Conservation (phyloP, 2,329 filamentous ascomycete species). For the Aspergillus sp. region DNA sequence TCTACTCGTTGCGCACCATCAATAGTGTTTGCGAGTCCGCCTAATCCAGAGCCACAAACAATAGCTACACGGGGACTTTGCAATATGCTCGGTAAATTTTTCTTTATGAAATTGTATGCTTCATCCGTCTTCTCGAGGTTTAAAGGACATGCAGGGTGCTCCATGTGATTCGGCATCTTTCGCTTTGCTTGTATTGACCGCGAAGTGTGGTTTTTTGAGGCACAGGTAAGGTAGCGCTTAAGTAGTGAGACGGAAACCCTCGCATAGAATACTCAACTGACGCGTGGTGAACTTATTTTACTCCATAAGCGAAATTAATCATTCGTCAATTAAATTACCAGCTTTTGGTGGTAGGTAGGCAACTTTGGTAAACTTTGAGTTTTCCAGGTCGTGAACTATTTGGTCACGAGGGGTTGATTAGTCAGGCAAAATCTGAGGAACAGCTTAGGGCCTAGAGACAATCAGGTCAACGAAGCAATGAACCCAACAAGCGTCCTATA, state of each 20-base stretch:
- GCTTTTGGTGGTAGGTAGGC: background rate
- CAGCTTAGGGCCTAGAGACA: background rate
- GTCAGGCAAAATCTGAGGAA: background rate
- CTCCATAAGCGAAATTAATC: background rate
- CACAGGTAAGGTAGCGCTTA: background rate
- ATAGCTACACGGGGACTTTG: constrained; percentile 60
- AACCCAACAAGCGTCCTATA: background rate
- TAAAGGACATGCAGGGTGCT: constrained; percentile 14
- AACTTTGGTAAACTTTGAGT: no score
- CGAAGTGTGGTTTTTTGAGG: no score
- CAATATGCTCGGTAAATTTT: constrained; percentile 51
- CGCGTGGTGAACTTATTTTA: background rate
- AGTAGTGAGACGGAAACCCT: background rate
- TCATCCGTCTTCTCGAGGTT: constrained; percentile 41
- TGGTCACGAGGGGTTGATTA: background rate
- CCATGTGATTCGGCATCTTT: background rate
- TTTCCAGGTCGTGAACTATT: background rate
- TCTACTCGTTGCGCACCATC: constrained; percentile 51
- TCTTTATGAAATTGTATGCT: constrained; percentile 52
- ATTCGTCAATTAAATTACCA: background rate
- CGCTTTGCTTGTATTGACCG: background rate
- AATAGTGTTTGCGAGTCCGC: constrained; percentile 59
- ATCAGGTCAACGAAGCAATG: background rate
- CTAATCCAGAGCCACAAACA: constrained; percentile 64
- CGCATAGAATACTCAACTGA: background rate